Evolutionary conservation across 306 rosid species (phyloP).

Genomic region (Cajanus cajan): DNA sequence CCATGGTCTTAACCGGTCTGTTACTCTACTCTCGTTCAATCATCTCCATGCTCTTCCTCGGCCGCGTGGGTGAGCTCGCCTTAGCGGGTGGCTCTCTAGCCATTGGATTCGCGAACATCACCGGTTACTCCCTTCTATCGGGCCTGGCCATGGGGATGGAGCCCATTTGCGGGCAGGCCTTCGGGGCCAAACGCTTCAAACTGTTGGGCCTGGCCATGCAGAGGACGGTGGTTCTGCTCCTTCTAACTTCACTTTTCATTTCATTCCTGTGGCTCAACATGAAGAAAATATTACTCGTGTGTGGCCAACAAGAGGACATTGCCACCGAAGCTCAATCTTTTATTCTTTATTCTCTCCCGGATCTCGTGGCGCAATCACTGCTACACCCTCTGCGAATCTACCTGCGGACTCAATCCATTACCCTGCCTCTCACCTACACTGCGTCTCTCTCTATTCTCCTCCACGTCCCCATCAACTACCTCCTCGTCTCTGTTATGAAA

Average conservation of each 20-base stretch:
- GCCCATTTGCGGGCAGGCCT: conserved; percentile 93
- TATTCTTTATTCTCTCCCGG: conserved; percentile 74
- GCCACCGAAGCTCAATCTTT: conserved; percentile 66
- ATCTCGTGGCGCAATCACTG: conserved; percentile 71
- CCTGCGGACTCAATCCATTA: conserved; percentile 72
- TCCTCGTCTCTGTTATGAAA: conserved; percentile 54
- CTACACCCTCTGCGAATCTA: conserved; percentile 82
- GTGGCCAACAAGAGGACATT: conserved; percentile 64
- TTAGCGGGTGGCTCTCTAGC: conserved; percentile 89
- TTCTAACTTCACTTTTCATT: conserved; percentile 55
- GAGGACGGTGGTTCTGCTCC: conserved; percentile 65
- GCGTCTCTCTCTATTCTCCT: conserved; percentile 59
- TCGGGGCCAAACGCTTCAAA: conserved; percentile 80
- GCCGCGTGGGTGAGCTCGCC: conserved; percentile 66
- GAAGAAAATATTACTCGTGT: conserved; percentile 54
- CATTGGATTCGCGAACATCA: conserved; percentile 86
- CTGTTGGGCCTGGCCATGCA: conserved; percentile 72
- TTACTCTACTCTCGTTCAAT: conserved; percentile 80
- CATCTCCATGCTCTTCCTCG: conserved; percentile 90
- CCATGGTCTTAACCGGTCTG: conserved; percentile 74
- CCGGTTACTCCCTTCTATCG: conserved; percentile 82
- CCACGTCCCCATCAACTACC: conserved; percentile 79
- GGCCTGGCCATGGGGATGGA: conserved; percentile 97
- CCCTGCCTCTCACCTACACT: conserved; percentile 71
- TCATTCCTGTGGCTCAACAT: conserved; percentile 68